Conservation (phyloP, 495 filamentous ascomycete genomes). For the Gamarada debralockiae region DNA sequence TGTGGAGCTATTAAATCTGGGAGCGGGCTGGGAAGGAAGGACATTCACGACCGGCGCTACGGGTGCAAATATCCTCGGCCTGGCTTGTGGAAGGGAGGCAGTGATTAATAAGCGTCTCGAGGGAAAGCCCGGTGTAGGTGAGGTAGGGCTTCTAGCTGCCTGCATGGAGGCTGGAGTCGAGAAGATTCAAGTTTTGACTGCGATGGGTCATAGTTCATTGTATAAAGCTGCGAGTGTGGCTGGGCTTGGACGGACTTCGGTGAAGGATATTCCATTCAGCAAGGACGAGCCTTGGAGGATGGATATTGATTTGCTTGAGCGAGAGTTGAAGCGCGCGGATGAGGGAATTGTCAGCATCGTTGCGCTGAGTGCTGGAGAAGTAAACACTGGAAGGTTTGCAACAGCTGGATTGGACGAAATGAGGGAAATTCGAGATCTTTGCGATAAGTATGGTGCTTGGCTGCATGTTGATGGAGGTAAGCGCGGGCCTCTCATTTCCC, state of each 20-base stretch:
- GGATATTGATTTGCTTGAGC: constrained; percentile 57
- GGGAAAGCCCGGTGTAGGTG: constrained; percentile 38
- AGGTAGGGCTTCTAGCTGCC: constrained; percentile 64
- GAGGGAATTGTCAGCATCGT: constrained; percentile 68
- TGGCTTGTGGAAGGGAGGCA: constrained; percentile 73
- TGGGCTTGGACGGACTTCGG: constrained; percentile 69
- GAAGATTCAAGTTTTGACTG: constrained; percentile 72
- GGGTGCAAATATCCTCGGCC: constrained; percentile 75
- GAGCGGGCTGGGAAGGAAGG: constrained; percentile 46
- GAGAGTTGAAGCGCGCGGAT: constrained; percentile 37
- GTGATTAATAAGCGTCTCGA: constrained; percentile 45
- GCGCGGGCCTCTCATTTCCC: constrained; percentile 10
- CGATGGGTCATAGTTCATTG: constrained; percentile 78
- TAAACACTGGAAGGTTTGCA: constrained; percentile 86
- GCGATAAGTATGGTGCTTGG: constrained; percentile 76
- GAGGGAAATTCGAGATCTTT: constrained; percentile 58
- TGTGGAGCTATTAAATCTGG: constrained; percentile 58
- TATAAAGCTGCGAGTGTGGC: constrained; percentile 77
- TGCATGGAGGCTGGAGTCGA: constrained; percentile 58
- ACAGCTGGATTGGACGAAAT: constrained; percentile 57
- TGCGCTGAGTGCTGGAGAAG: constrained; percentile 77
- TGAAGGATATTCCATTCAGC: constrained; percentile 52
- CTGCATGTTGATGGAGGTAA: constrained; percentile 80
- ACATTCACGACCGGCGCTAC: constrained; percentile 92
- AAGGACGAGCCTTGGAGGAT: constrained; percentile 57